These are phyloP conservation scores for Globisporangium spinosum DNA, from an alignment of 352 stramenopile species.

Conservation along the genomic window DNA sequence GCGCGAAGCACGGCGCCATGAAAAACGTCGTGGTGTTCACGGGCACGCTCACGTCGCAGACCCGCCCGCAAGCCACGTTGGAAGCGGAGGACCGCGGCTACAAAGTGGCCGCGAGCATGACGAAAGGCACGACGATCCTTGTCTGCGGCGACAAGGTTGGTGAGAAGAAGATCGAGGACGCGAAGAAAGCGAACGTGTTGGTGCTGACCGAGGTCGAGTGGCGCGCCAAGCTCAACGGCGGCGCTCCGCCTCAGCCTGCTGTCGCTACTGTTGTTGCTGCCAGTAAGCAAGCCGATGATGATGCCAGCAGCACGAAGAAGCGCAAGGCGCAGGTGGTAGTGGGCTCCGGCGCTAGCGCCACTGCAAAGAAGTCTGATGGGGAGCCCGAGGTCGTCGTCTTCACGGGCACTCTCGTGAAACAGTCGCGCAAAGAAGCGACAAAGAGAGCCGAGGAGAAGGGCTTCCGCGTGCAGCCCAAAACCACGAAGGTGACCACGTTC, in stretches of 20 bases:
- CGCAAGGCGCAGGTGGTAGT: slow-evolving; percentile 15
- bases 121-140: slow-evolving; percentile 39
- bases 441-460: slow-evolving; percentile 22
- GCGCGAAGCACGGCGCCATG: not conserved
- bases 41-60: slow-evolving; percentile 38
- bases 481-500: slow-evolving; percentile 32
- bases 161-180: slow-evolving; percentile 47
- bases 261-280: not conserved
- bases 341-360: not conserved
- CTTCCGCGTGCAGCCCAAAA: slow-evolving; percentile 23
- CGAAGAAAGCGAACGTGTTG: slow-evolving; percentile 31
- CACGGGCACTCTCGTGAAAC: slow-evolving; percentile 24
- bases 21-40: slow-evolving; percentile 48
- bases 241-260: not conserved
- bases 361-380: not conserved
- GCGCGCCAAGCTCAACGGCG: slow-evolving; percentile 24
- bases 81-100: slow-evolving; percentile 38
- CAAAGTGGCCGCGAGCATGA: slow-evolving; percentile 32
- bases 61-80: slow-evolving; percentile 32
- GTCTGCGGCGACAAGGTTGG: slow-evolving; percentile 50
- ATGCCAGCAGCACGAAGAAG: slow-evolving; percentile 11
- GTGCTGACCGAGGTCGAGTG: slow-evolving; percentile 42
- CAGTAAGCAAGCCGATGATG: not conserved
- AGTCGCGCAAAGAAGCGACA: slow-evolving; percentile 31
- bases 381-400: slow-evolving; percentile 25